Conservation (phyloP, 768 basidiomycete genomes). For the Russula sp. region DNA sequence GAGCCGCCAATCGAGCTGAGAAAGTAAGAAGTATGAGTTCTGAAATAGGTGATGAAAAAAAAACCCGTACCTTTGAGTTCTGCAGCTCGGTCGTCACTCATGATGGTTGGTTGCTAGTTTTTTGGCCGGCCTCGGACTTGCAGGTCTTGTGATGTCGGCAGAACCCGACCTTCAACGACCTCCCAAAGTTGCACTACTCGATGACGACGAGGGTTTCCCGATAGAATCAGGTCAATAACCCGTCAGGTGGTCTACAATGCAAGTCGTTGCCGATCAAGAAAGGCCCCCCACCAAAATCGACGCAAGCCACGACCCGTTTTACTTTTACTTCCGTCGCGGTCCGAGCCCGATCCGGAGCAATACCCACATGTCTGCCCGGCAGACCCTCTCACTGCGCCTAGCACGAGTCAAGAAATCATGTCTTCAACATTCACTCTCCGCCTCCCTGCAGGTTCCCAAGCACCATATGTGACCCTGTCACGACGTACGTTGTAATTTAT, state of each 20-base stretch:
- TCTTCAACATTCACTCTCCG: constrained; percentile 34
- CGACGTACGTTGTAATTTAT: constrained; percentile 40
- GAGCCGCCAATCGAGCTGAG: constrained; percentile 55
- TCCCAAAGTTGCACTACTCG: neutral
- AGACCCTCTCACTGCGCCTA: no score
- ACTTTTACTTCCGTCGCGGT: no score
- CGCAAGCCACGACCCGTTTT: no score
- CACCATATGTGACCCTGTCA: constrained; percentile 45
- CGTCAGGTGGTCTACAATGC: neutral
- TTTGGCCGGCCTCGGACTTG: neutral
- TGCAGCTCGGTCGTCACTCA: constrained; percentile 32
- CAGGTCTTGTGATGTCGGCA: neutral
- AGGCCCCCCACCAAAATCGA: no score
- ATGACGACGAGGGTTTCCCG: neutral
- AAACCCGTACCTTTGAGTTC: constrained; percentile 42
- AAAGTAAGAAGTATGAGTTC: neutral
- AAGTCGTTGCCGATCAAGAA: no score
- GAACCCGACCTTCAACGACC: neutral
- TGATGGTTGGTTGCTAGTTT: constrained; percentile 35
- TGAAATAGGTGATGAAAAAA: neutral
- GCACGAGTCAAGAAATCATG: neutral
- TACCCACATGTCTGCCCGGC: neutral
- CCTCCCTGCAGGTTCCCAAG: constrained; percentile 8
- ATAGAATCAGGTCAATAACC: neutral
- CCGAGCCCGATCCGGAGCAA: neutral